Percentiles rank a stretch among this genome's conserved stretches.
phyloP scores from a whole-genome alignment of 2,329 filamentous ascomycete species.

The Ilyonectria robusta region DNA sequence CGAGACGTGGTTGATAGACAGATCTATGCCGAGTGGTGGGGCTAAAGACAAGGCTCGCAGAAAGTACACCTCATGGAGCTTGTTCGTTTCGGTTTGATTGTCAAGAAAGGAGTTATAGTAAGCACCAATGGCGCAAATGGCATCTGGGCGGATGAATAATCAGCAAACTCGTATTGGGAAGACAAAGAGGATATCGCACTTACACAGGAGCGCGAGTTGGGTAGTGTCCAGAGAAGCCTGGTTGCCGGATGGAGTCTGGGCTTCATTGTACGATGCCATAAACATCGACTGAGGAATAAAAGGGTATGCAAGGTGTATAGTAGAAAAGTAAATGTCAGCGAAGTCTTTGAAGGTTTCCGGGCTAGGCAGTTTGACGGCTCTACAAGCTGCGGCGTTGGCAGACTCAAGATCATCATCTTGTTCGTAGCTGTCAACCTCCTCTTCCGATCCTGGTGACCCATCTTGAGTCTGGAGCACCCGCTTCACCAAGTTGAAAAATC shows the following conservation, averaged over 20 bases:
- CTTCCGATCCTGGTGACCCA: not conserved
- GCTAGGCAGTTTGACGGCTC: not conserved
- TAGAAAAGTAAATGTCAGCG: not conserved
- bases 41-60: too few species aligned
- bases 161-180: not conserved
- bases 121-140: not conserved
- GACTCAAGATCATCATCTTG: slow-evolving; percentile 26
- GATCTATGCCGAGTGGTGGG: too few species aligned
- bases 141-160: not conserved
- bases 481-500: slow-evolving; percentile 54
- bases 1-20: too few species aligned
- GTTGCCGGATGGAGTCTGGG: not conserved
- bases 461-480: slow-evolving; percentile 35
- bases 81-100: too few species aligned
- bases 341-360: not conserved
- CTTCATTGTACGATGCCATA: not conserved
- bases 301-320: slow-evolving; percentile 1
- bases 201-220: too few species aligned
- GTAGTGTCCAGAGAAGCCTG: too few species aligned
- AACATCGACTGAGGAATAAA: not conserved
- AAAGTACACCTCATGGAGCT: too few species aligned
- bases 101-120: not conserved
- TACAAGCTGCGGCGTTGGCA: not conserved
- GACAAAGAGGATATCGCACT: too few species aligned
- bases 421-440: slow-evolving; percentile 46